Evolutionary conservation across 2,329 filamentous ascomycete species (phyloP), one percentile per base, ranked within the genome.

Genomic region (Colletotrichum siamense): DNA sequence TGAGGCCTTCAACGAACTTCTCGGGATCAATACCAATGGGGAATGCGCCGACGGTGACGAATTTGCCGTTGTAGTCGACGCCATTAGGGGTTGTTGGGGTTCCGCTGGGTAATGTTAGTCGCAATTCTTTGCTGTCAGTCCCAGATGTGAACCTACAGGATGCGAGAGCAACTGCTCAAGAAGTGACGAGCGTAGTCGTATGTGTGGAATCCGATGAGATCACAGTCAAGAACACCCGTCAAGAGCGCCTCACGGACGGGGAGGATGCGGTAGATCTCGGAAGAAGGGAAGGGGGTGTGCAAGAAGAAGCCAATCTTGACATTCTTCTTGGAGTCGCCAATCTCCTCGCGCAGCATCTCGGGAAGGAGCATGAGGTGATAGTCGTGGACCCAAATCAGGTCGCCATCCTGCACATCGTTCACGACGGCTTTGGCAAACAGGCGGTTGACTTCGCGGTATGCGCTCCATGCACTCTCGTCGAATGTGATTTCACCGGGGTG

Each of bases 131-230:
- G 28, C 32, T 24, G 9, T 24, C 7, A 24, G 30, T 34, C 16
- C 13, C 12, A 32, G 10, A 9, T 9, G 28, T 36, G 10, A 36
- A 85, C 91, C 84, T 88, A 94, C 89, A 98, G 89, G 79, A 99
- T 97, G 79, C 96, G 94, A n/a, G 96, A 96, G 87, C 97, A 99
- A 83, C 95, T 96, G 87, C 96, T 98, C 79, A 99, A 87, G 87
- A 99, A 99, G 86, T 99, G 97, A 69, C 97, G 92, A n/a, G 96
- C 96, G 82, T 99, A 99, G 87, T 99, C 96, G 87, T 98, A 99
- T 32, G 97, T 99, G 86, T 99, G 97, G 89, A 99, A 99, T 36
- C 97, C 97, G 82, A 99, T 95, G 76, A 99, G 88, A 83, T 99
- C 97, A 87, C 96, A 98, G 83, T 98, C 94, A 39, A 99, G 90